Percentiles rank a stretch among this genome's conserved stretches.
These are phyloP conservation scores for Oidium heveae DNA, from an alignment of 2,329 filamentous ascomycete genomes.

Conservation along the genomic window DNA sequence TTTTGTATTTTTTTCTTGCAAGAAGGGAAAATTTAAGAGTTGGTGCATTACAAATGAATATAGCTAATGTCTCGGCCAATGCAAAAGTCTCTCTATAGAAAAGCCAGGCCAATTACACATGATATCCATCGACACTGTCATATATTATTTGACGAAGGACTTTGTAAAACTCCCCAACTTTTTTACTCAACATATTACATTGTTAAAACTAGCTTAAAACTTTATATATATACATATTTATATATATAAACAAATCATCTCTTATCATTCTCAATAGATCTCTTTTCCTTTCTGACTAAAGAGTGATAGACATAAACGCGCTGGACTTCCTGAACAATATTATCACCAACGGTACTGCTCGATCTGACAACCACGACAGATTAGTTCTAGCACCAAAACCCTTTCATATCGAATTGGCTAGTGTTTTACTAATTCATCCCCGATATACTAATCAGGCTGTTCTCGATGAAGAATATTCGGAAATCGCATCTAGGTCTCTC, in stretches of 20 bases:
- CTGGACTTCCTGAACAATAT: constrained; percentile 38
- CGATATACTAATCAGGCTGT: constrained; percentile 44
- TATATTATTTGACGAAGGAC: constrained; percentile 51
- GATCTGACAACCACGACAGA: constrained; percentile 8
- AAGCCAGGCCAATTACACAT: constrained; percentile 29
- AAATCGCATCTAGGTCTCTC: constrained; percentile 40
- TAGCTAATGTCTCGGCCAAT: too few relatives aligned
- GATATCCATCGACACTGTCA: constrained; percentile 40
- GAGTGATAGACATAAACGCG: constrained; percentile 24
- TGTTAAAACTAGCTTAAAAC: too few relatives aligned
- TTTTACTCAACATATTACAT: too few relatives aligned
- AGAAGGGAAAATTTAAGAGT: too few relatives aligned
- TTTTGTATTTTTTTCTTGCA: too few relatives aligned
- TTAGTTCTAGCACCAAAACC: constrained; percentile 41
- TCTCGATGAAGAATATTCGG: constrained; percentile 29
- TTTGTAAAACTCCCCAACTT: constrained; percentile 25
- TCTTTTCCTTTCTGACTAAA: background rate
- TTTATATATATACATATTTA: too few relatives aligned
- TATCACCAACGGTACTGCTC: constrained; percentile 25
- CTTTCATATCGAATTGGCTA: constrained; percentile 50
- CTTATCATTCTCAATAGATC: background rate
- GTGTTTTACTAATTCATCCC: constrained; percentile 63
- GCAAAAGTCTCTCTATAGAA: constrained; percentile 20
- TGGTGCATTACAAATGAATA: too few relatives aligned
- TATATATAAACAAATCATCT: too few relatives aligned